phyloP scores from a whole-genome alignment of 495 filamentous ascomycete species.

The Cairneyella variabilis region DNA sequence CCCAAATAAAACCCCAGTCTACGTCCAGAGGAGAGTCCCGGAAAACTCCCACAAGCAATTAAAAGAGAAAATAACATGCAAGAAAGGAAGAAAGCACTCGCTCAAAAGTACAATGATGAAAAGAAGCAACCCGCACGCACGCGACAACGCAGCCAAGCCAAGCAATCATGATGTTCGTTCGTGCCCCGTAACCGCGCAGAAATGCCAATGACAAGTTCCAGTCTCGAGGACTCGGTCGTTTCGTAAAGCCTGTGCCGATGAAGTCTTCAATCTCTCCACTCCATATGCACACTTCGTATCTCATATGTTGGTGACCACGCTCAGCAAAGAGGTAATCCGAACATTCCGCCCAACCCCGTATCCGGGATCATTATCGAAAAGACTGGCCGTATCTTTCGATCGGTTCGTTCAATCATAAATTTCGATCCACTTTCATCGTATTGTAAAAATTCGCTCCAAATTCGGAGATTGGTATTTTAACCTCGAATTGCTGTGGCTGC shows the following conservation, averaged over 20 bases:
- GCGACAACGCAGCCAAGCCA: too few species aligned
- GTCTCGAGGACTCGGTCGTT: background rate
- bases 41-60: conserved; percentile 6
- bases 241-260: too few species aligned
- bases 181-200: conserved; percentile 24
- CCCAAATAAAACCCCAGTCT: conserved; percentile 20
- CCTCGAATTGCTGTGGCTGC: conserved; percentile 29
- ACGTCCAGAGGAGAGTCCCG: conserved; percentile 12
- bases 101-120: conserved; percentile 22
- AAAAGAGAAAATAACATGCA: conserved; percentile 25
- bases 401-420: conserved; percentile 7
- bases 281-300: background rate
- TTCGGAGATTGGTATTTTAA: conserved; percentile 6
- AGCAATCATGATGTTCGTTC: too few species aligned
- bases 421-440: background rate
- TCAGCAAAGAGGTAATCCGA: conserved; percentile 28
- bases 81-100: conserved; percentile 23
- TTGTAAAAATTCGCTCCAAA: background rate
- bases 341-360: background rate
- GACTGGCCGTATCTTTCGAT: conserved; percentile 6
- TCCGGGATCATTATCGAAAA: background rate
- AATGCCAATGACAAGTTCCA: conserved; percentile 20
- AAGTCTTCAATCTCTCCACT: too few species aligned
- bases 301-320: conserved; percentile 14
- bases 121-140: too few species aligned